Percentiles rank a stretch among this genome's conserved stretches.
Conservation (phyloP, 2,329 filamentous ascomycete species). For the Lecanicillium sp. region DNA sequence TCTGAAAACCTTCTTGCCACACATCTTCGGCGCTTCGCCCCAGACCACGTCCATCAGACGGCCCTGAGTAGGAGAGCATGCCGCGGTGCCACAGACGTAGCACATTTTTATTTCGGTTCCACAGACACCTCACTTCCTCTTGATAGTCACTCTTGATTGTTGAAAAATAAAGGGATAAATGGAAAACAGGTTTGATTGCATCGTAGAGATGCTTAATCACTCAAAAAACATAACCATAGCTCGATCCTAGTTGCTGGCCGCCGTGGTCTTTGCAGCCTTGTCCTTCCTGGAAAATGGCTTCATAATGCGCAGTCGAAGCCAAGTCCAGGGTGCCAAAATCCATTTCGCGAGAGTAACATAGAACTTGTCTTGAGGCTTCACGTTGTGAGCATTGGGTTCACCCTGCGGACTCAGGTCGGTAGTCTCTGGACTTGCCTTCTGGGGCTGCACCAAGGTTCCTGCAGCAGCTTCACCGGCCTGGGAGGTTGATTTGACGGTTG, state of each 20-base stretch:
- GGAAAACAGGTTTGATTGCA: conserved; percentile 2
- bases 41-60: too few relatives aligned
- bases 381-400: conserved; percentile 1
- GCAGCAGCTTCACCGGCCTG: not conserved
- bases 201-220: conserved; percentile 5
- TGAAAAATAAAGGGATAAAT: conserved; percentile 2
- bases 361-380: conserved; percentile 7
- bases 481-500: too few relatives aligned
- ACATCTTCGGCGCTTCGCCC: too few relatives aligned
- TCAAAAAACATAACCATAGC: conserved; percentile 5
- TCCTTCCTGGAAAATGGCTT: conserved; percentile 6
- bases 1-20: too few relatives aligned
- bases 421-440: too few relatives aligned
- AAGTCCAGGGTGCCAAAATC: conserved; percentile 8
- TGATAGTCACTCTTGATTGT: not conserved
- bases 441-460: not conserved
- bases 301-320: conserved; percentile 3
- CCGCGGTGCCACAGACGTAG: too few relatives aligned
- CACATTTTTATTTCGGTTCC: too few relatives aligned
- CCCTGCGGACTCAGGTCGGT: too few relatives aligned
- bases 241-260: conserved; percentile 6
- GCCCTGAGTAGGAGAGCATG: too few relatives aligned
- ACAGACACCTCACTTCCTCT: too few relatives aligned
- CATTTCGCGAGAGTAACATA: conserved; percentile 4
- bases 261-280: conserved; percentile 1